A percentile compares a stretch with the other conserved stretches of the same genome.
phyloP scores from a whole-genome alignment of 2,329 filamentous ascomycete species.

The Chalara sp. region DNA sequence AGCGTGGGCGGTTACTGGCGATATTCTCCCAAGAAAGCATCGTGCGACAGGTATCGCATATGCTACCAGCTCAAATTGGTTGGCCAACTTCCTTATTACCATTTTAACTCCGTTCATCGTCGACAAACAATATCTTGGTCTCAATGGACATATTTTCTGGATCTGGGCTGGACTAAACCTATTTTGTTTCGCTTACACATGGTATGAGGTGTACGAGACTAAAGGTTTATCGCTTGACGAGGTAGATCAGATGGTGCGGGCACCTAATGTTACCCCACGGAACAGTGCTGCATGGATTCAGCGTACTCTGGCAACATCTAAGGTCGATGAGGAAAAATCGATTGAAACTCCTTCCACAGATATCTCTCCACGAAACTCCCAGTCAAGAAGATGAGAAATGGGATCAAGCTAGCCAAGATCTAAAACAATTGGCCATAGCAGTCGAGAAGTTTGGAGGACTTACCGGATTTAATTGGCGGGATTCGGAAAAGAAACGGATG shows the following conservation, averaged over 20 bases:
- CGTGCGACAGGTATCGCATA: not conserved
- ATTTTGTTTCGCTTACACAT: constrained; percentile 45
- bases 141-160: constrained; percentile 33
- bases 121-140: constrained; percentile 24
- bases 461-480: too few relatives aligned
- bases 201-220: constrained; percentile 55
- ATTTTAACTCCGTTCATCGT: not conserved
- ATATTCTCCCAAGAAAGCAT: not conserved
- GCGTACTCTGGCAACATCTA: too few relatives aligned
- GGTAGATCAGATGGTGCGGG: constrained; percentile 52
- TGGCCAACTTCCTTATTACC: not conserved
- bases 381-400: not conserved
- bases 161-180: constrained; percentile 53
- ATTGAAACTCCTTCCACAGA: too few relatives aligned
- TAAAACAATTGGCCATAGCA: too few relatives aligned
- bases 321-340: too few relatives aligned
- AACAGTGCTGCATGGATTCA: not conserved
- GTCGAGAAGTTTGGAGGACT: too few relatives aligned
- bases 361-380: not conserved
- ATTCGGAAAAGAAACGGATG: too few relatives aligned
- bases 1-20: not conserved
- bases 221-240: constrained; percentile 67
- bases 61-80: not conserved
- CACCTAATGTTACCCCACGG: not conserved
- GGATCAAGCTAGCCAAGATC: too few relatives aligned